Evolutionary conservation across 2,329 filamentous ascomycete genomes (phyloP).

Genomic region (Aspergillus clavatus): DNA sequence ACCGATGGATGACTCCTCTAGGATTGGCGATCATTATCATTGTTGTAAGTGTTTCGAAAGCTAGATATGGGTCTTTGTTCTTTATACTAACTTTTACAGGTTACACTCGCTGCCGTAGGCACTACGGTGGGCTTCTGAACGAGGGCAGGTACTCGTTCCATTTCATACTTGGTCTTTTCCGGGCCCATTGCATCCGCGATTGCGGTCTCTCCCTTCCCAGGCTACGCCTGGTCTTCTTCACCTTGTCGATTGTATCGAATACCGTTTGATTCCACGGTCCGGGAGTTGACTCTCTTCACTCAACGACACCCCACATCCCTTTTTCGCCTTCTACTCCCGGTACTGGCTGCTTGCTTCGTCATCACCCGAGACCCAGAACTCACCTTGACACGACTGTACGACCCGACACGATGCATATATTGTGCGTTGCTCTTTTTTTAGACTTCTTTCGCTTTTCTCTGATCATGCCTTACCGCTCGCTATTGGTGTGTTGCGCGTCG

Average conservation of each 20-base stretch:
- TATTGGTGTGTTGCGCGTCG: constrained; percentile 1
- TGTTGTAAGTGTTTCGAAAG: constrained; percentile 45
- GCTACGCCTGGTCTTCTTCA: constrained; percentile 6
- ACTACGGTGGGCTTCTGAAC: constrained; percentile 30
- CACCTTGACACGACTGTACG: constrained; percentile 29
- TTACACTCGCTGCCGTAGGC: constrained; percentile 30
- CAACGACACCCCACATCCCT: constrained; percentile 1
- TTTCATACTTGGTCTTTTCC: neutral
- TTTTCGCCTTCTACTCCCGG: constrained; percentile 5
- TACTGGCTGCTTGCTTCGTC: constrained; percentile 13
- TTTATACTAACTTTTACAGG: constrained; percentile 17
- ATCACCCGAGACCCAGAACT: constrained; percentile 16
- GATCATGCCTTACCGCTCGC: constrained; percentile 1
- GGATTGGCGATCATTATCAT: constrained; percentile 52
- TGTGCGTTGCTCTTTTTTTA: constrained; percentile 17
- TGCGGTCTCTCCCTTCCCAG: constrained; percentile 2
- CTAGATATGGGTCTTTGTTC: neutral
- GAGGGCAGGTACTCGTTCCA: neutral
- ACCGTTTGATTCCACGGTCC: constrained; percentile 2
- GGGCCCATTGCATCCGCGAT: neutral
- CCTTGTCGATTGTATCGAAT: constrained; percentile 8
- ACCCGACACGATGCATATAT: constrained; percentile 29
- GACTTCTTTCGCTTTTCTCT: constrained; percentile 6
- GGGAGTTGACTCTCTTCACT: constrained; percentile 10
- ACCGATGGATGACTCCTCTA: constrained; percentile 56